Evolutionary conservation across 1,284 basidiomycete genomes (phyloP), one percentile per base, ranked within the genome.

Genomic region (Cryptococcus sp.): DNA sequence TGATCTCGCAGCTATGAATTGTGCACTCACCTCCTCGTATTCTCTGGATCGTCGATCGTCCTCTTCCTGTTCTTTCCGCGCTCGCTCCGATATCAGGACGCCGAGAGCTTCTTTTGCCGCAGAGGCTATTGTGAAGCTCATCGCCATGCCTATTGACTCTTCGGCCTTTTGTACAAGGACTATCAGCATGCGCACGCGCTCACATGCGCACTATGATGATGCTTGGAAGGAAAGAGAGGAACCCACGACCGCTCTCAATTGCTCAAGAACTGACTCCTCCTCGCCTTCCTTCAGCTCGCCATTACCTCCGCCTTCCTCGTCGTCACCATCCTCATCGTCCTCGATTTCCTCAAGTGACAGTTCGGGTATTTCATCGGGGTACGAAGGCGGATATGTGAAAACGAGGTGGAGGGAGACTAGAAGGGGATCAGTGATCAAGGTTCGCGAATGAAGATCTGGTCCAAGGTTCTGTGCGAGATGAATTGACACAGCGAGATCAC

Each of bases 131-230:
- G 94, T 92, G 74, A 97, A 99, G 13, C 93, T 94, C 93, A 98
- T 97, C 2, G 95, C 93, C 88, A 97, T 95, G 41, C 93, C 93
- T 23, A 93, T 74, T 68, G 91, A 94, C 72, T 97, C 93, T 72
- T 89, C 85, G 27, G 89, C 93, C 91, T 93, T 93, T 25, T 56
- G 31, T 3, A 22, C 31, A 13, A 35, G 7, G 31, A 2, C 3
- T 13, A 35, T 35, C 31, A 35, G 31, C 31, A 35, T 35, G 31
- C 13, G 13, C 31, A 35, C 31, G 2, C 13, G 31, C 31, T 13
- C 13, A 13, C 31, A 5, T 25, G 6, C 25, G 25, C 25, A 25
- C 50, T 4, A 5, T 3, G 15, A 11, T 5, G 13, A 11, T 47
- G 23, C 46, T 25, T 25, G 25, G 5, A 20, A 27, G 42, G 3